phyloP scores from a whole-genome alignment of 768 basidiomycete species.

The Cystofilobasidium macerans region DNA sequence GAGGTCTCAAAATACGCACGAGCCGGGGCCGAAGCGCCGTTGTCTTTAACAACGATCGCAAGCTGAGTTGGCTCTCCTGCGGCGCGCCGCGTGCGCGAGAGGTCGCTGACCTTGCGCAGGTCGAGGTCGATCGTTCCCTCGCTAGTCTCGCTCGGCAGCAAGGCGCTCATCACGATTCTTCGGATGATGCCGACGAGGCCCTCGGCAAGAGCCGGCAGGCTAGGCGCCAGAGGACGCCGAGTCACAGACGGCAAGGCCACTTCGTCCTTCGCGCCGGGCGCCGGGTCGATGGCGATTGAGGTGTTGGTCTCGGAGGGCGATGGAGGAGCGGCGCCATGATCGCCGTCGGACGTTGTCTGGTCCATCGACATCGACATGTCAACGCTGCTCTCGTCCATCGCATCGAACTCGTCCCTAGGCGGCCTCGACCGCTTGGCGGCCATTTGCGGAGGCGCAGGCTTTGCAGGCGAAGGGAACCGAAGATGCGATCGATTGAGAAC shows the following conservation, averaged over 20 bases:
- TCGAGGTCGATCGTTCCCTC: background rate
- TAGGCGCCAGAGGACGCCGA: background rate
- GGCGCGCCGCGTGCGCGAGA: too few species aligned
- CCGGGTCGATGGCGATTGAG: background rate
- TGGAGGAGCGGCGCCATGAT: background rate
- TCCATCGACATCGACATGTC: conserved; percentile 8
- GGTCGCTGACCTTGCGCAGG: background rate
- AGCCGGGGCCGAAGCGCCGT: too few species aligned
- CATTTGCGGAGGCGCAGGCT: background rate
- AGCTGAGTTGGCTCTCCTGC: too few species aligned
- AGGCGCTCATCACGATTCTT: background rate
- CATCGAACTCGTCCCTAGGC: background rate
- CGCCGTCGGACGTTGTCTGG: background rate
- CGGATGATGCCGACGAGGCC: background rate
- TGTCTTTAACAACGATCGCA: too few species aligned
- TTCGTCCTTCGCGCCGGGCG: background rate
- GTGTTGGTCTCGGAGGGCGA: background rate
- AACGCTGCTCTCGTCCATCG: background rate
- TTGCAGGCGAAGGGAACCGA: background rate
- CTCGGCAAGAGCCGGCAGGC: background rate
- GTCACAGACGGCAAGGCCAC: background rate
- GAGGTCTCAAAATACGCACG: too few species aligned
- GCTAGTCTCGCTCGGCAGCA: background rate
- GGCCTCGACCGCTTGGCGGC: background rate
- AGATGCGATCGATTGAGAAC: background rate